These are phyloP conservation scores for Tubosaeta sp. DNA, from an alignment of 768 basidiomycete genomes.

Conservation along the genomic window DNA sequence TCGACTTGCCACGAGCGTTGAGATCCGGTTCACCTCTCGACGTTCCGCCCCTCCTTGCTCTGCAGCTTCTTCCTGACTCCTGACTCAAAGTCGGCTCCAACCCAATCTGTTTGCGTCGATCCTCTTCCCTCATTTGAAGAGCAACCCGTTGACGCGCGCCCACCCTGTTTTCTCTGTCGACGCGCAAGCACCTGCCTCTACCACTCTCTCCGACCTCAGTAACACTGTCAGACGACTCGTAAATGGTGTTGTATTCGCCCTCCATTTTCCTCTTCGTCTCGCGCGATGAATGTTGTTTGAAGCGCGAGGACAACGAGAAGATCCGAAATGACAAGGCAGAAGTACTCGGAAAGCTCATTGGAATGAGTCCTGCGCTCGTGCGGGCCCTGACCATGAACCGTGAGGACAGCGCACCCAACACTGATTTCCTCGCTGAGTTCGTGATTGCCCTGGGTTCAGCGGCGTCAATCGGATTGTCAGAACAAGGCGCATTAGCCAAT, in stretches of 20 bases:
- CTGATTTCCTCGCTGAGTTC: slow-evolving; percentile 22
- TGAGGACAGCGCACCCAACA: slow-evolving; percentile 3
- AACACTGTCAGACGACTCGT: slow-evolving; percentile 10
- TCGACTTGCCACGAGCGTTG: slow-evolving; percentile 37
- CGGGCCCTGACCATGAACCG: slow-evolving; percentile 23
- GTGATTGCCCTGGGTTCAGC: slow-evolving; percentile 14
- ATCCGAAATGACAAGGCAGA: slow-evolving; percentile 68
- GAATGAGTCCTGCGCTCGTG: slow-evolving; percentile 46
- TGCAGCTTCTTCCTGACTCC: slow-evolving; percentile 48
- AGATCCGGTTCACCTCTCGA: slow-evolving; percentile 41
- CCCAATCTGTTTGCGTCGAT: slow-evolving; percentile 50
- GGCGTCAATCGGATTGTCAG: slow-evolving; percentile 10
- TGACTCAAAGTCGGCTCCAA: slow-evolving; percentile 41
- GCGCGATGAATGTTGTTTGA: slow-evolving; percentile 62
- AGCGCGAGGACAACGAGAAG: slow-evolving; percentile 53
- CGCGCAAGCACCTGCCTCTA: slow-evolving; percentile 5
- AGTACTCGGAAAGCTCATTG: slow-evolving; percentile 58
- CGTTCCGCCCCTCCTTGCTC: slow-evolving; percentile 46
- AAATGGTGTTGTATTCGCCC: slow-evolving; percentile 7
- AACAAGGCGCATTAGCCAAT: slow-evolving; percentile 8
- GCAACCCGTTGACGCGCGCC: slow-evolving; percentile 21
- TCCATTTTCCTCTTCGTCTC: slow-evolving; percentile 53
- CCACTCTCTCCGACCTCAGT: slow-evolving; percentile 6
- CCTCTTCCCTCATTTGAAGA: slow-evolving; percentile 62
- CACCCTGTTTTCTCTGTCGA: slow-evolving; percentile 6